phyloP scores from a whole-genome alignment of 768 basidiomycete genomes.

The Dendrothele bispora region DNA sequence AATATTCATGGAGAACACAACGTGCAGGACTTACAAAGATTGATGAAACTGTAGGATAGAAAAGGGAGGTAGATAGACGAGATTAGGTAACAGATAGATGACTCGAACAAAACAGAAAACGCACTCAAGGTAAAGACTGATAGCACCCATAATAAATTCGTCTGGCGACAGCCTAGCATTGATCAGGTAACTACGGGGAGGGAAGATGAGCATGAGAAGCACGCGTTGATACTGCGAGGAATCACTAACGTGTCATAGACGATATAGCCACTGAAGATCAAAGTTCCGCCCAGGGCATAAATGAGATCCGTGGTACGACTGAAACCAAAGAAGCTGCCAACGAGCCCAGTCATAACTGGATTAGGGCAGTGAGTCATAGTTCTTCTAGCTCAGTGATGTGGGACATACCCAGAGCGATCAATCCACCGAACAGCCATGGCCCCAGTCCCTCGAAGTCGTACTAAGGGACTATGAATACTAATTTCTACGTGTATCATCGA shows the following conservation, averaged over 20 bases:
- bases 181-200: too few species aligned
- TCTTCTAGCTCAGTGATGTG: neutral
- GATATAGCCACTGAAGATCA: conserved; percentile 88
- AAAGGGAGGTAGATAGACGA: conserved; percentile 18
- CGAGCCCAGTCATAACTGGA: conserved; percentile 76
- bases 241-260: conserved; percentile 85
- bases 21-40: conserved; percentile 65
- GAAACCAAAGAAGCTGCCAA: conserved; percentile 88
- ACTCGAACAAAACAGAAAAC: conserved; percentile 26
- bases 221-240: too few species aligned
- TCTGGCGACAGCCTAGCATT: conserved; percentile 88
- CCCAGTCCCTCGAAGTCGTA: conserved; percentile 95
- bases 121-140: conserved; percentile 93
- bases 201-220: too few species aligned
- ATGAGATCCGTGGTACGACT: conserved; percentile 77
- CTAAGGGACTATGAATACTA: conserved; percentile 32
- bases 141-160: conserved; percentile 88
- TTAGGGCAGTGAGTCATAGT: conserved; percentile 4
- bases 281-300: conserved; percentile 72
- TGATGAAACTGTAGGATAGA: conserved; percentile 86
- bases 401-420: conserved; percentile 72
- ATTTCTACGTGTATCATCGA: neutral
- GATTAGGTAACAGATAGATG: conserved; percentile 14
- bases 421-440: conserved; percentile 84
- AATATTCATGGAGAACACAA: neutral